phyloP scores from a whole-genome alignment of 2,329 filamentous ascomycete genomes.

The Aaosphaeria arxii region DNA sequence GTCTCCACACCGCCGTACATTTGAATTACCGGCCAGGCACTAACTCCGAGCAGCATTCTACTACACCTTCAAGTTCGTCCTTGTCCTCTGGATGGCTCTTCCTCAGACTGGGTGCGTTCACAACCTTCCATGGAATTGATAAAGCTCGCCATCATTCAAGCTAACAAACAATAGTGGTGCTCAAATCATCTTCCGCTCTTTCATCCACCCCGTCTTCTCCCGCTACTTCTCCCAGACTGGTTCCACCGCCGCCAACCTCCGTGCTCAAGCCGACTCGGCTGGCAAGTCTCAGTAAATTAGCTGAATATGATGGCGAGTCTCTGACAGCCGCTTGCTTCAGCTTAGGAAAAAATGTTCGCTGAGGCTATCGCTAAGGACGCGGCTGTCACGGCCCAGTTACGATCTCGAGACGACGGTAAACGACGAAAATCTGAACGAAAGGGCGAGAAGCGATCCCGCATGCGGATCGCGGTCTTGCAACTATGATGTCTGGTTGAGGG shows the following conservation, averaged over 20 bases:
- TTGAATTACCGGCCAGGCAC: conserved; percentile 1
- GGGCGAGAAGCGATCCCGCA: too few relatives aligned
- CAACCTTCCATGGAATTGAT: neutral
- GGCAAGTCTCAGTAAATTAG: conserved; percentile 33
- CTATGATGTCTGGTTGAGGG: too few relatives aligned
- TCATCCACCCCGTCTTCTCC: conserved; percentile 86
- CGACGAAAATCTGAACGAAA: too few relatives aligned
- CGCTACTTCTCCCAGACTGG: conserved; percentile 76
- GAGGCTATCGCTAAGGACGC: conserved; percentile 10
- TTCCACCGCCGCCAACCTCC: conserved; percentile 81
- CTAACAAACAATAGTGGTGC: conserved; percentile 66
- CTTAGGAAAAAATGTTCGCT: conserved; percentile 6
- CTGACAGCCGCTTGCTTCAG: conserved; percentile 28
- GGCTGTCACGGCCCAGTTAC: conserved; percentile 28
- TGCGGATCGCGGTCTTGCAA: too few relatives aligned
- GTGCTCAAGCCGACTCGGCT: conserved; percentile 78
- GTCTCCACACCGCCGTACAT: conserved; percentile 9
- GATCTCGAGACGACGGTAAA: conserved; percentile 13
- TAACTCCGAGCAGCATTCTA: conserved; percentile 68
- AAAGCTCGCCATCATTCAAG: conserved; percentile 8
- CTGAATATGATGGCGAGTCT: conserved; percentile 13
- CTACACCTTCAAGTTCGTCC: conserved; percentile 98
- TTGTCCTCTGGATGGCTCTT: conserved; percentile 96
- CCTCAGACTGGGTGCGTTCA: conserved; percentile 83
- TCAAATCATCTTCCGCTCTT: conserved; percentile 93